Evolutionary conservation across 179 eudicot genomes (phyloP).

Genomic region (Actinidia chinensis): DNA sequence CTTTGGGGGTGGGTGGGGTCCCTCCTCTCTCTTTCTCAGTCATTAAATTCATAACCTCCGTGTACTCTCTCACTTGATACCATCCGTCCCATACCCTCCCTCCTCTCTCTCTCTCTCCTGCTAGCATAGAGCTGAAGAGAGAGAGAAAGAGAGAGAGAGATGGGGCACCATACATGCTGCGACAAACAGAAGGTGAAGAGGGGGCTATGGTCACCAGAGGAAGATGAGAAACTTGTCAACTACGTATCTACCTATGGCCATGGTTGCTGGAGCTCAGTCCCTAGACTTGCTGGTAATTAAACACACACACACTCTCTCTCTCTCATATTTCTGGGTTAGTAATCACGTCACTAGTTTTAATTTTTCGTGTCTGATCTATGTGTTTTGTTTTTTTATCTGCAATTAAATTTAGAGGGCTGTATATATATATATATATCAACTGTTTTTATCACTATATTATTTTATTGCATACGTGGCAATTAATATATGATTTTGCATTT

Average conservation of each 20-base stretch:
- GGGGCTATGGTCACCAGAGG: constrained; percentile 92
- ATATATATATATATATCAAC: background rate
- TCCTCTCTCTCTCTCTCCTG: constrained; percentile 1
- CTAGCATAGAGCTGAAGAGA: background rate
- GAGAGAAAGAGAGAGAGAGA: constrained; percentile 24
- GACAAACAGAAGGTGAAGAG: constrained; percentile 83
- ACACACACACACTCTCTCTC: background rate
- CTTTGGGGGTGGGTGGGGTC: background rate
- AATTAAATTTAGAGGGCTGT: background rate
- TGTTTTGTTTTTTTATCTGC: background rate
- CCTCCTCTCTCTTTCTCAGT: background rate
- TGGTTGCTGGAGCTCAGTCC: constrained; percentile 89
- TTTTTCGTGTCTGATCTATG: background rate
- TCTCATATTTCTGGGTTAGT: background rate
- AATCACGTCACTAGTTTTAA: background rate
- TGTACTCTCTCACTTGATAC: background rate
- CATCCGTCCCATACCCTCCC: background rate
- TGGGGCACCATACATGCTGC: constrained; percentile 88
- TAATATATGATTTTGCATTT: too few relatives aligned
- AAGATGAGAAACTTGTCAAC: constrained; percentile 78
- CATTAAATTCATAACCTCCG: background rate
- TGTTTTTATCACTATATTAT: too few relatives aligned
- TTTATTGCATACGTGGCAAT: too few relatives aligned
- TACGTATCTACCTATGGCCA: constrained; percentile 72
- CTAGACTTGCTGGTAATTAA: constrained; percentile 62